A percentile compares a stretch with the other conserved stretches of the same genome.
Conservation (phyloP, 2,329 filamentous ascomycete genomes). For the Lachnellula hyalina region DNA sequence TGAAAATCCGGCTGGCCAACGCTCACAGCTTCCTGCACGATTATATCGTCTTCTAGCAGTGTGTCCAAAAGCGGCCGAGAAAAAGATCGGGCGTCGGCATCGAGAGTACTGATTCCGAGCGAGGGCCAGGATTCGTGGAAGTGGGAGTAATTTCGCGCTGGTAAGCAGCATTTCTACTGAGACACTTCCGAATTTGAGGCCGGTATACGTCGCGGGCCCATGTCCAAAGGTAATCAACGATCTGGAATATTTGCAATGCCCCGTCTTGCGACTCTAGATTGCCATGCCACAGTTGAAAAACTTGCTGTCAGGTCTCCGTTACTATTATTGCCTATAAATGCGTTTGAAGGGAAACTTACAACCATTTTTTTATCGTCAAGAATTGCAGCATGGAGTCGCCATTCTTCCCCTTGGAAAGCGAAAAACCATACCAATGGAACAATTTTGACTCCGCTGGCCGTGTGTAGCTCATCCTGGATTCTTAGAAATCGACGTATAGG, state of each 20-base stretch:
- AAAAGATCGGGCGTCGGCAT: not conserved
- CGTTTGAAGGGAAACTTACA: not conserved
- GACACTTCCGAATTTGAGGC: slow-evolving; percentile 4
- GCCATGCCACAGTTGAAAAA: slow-evolving; percentile 2
- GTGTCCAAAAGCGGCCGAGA: not conserved
- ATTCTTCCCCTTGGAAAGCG: slow-evolving; percentile 6
- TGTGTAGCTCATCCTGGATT: slow-evolving; percentile 3
- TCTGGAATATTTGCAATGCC: slow-evolving; percentile 3
- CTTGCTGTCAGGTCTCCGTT: not conserved
- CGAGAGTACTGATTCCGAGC: not conserved
- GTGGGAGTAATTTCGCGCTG: slow-evolving; percentile 2
- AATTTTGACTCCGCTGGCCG: not conserved
- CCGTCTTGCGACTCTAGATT: slow-evolving; percentile 4
- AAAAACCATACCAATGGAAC: slow-evolving; percentile 12
- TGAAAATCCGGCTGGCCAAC: not conserved
- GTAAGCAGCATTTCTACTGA: not conserved
- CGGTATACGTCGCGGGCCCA: slow-evolving; percentile 6
- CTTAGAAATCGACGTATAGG: slow-evolving; percentile 4
- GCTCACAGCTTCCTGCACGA: not conserved
- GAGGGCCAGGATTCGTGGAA: slow-evolving; percentile 1
- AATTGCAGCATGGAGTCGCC: slow-evolving; percentile 6
- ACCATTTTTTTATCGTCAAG: slow-evolving; percentile 1
- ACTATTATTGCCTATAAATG: not conserved
- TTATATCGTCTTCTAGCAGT: not conserved
- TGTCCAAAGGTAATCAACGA: slow-evolving; percentile 5